A percentile compares a stretch with the other conserved stretches of the same genome.
phyloP scores from a whole-genome alignment of 805 yeast genomes.

The Wickerhamomyces sydowiorum region DNA sequence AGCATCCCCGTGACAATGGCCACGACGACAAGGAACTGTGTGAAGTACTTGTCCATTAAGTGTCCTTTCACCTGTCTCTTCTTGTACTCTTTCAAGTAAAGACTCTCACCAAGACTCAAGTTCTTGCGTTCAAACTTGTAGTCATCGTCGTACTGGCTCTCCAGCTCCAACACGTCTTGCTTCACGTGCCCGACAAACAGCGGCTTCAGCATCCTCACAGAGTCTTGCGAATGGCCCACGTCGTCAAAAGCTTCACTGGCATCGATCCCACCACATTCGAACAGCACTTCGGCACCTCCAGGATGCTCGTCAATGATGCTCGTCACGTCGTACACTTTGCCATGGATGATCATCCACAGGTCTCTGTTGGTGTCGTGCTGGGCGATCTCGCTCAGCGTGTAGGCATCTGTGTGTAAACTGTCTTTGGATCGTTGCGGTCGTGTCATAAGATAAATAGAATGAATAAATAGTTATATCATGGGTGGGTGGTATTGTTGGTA shows the following conservation, averaged over 20 bases:
- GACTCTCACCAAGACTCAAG: constrained; percentile 20
- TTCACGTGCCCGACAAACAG: constrained; percentile 76
- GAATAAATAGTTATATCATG: no score
- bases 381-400: constrained; percentile 12
- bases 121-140: neutral
- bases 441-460: no score
- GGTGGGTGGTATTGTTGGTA: no score
- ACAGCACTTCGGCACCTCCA: constrained; percentile 60
- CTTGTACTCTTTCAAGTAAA: constrained; percentile 7
- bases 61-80: constrained; percentile 5
- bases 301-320: constrained; percentile 70
- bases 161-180: constrained; percentile 3
- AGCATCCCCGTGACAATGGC: constrained; percentile 14
- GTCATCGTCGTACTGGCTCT: neutral
- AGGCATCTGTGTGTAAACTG: no score
- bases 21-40: constrained; percentile 5
- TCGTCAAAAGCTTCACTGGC: constrained; percentile 85
- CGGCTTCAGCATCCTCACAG: constrained; percentile 65
- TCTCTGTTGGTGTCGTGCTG: constrained; percentile 29
- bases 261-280: constrained; percentile 70
- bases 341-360: constrained; percentile 80
- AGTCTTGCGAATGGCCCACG: constrained; percentile 96
- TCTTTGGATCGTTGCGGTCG: no score
- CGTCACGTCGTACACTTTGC: constrained; percentile 73
- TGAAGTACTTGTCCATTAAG: constrained; percentile 7